These are phyloP conservation scores for Citrus mangshanensis DNA, from an alignment of 345 rosid species.

Conservation along the genomic window DNA sequence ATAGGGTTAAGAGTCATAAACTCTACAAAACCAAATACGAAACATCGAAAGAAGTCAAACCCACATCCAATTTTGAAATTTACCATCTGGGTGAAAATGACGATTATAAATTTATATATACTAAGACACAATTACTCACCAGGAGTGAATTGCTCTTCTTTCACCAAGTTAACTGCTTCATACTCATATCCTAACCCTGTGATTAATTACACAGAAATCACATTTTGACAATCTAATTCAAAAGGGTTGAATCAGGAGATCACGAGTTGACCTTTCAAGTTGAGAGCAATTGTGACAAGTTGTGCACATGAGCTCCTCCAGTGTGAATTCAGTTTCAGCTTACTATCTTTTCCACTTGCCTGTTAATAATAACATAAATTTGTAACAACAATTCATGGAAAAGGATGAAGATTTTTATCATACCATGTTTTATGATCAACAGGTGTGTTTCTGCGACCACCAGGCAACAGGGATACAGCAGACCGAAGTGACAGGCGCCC, in stretches of 20 bases:
- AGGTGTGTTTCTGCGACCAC: not conserved
- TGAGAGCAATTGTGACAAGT: slow-evolving; percentile 75
- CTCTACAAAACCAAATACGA: slow-evolving; percentile 32
- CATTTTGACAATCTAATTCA: not conserved
- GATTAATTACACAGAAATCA: not conserved
- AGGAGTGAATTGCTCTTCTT: slow-evolving; percentile 56
- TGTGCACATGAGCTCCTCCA: slow-evolving; percentile 70
- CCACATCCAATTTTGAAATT: not conserved
- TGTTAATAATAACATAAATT: not conserved
- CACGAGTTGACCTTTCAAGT: slow-evolving; percentile 50
- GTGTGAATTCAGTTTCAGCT: slow-evolving; percentile 54
- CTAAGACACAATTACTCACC: slow-evolving; percentile 25
- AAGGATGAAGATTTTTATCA: not conserved
- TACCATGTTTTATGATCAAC: not conserved
- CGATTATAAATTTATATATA: no score
- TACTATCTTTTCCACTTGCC: not conserved
- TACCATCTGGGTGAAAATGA: not conserved
- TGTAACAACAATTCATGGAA: not conserved
- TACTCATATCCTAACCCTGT: slow-evolving; percentile 70
- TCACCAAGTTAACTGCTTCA: slow-evolving; percentile 47
- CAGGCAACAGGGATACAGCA: no score
- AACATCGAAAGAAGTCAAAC: not conserved
- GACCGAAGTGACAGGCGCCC: no score
- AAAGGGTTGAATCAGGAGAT: not conserved
- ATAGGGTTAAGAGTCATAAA: slow-evolving; percentile 69